Percentiles rank a stretch among this genome's conserved stretches.
Evolutionary conservation across 768 basidiomycete genomes (phyloP).

Genomic region (Candolleomyces eurysporus): DNA sequence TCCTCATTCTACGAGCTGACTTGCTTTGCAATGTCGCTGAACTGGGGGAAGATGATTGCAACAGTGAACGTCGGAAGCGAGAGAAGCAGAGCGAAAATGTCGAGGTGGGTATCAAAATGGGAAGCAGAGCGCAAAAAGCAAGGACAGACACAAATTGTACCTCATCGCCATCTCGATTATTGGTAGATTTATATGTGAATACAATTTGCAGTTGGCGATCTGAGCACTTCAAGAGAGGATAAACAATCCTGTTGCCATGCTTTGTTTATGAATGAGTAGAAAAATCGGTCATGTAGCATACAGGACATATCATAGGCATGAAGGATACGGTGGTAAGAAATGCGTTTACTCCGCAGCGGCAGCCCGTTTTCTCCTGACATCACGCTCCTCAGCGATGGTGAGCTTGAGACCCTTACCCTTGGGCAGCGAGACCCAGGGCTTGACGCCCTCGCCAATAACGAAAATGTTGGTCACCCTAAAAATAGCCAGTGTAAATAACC

Average conservation of each 20-base stretch:
- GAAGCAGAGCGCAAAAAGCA: conserved; percentile 71
- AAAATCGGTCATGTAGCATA: conserved; percentile 33
- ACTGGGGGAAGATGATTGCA: conserved; percentile 88
- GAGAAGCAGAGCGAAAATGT: conserved; percentile 77
- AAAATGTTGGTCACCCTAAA: conserved; percentile 93
- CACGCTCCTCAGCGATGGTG: conserved; percentile 95
- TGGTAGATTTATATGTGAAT: conserved; percentile 30
- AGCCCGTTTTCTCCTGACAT: conserved; percentile 82
- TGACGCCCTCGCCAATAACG: conserved; percentile 92
- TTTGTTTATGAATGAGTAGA: conserved; percentile 28
- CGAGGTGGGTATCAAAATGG: conserved; percentile 88
- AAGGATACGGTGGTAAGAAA: conserved; percentile 19
- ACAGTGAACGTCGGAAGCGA: conserved; percentile 88
- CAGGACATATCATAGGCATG: conserved; percentile 38
- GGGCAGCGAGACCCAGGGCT: conserved; percentile 96
- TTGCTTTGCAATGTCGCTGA: conserved; percentile 88
- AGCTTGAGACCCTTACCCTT: conserved; percentile 98
- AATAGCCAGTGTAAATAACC: neutral
- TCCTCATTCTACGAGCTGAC: conserved; percentile 95
- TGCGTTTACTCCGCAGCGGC: conserved; percentile 46
- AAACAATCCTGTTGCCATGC: conserved; percentile 12
- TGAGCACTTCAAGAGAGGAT: too few relatives aligned
- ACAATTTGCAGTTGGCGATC: neutral
- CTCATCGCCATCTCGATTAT: conserved; percentile 45
- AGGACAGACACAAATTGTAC: conserved; percentile 34